These are phyloP conservation scores for Caryocar brasiliense DNA, from an alignment of 441 rosid genomes.

Conservation along the genomic window DNA sequence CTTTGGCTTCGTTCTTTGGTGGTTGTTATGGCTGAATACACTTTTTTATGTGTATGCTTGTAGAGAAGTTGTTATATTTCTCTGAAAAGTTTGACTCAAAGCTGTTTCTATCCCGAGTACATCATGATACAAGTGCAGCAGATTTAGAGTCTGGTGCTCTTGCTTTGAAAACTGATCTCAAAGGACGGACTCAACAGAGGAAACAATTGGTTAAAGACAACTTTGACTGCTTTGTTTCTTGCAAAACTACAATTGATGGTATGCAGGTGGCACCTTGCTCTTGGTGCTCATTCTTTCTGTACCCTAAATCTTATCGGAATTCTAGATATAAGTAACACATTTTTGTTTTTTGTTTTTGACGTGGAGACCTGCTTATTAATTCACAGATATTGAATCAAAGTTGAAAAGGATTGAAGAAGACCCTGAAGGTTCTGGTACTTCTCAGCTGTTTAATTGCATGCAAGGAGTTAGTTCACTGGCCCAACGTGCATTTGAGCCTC, in stretches of 20 bases:
- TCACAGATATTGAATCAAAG: conserved; percentile 85
- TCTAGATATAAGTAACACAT: neutral
- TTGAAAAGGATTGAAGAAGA: conserved; percentile 88
- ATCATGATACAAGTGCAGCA: conserved; percentile 66
- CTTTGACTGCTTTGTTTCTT: conserved; percentile 97
- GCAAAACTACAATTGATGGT: conserved; percentile 99
- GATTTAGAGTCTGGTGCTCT: conserved; percentile 90
- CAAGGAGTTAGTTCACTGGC: conserved; percentile 78
- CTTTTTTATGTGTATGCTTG: conserved; percentile 21
- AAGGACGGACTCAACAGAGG: conserved; percentile 85
- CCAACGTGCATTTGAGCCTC: conserved; percentile 78
- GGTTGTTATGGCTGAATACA: neutral
- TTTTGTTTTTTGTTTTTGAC: conserved; percentile 13
- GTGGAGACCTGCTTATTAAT: conserved; percentile 11
- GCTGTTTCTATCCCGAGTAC: conserved; percentile 83
- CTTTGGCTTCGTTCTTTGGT: no score
- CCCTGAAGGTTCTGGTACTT: conserved; percentile 95
- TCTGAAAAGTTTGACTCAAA: conserved; percentile 86
- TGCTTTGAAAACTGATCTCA: conserved; percentile 84
- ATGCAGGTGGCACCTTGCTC: conserved; percentile 18
- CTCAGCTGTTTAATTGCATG: conserved; percentile 73
- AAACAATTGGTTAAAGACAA: conserved; percentile 95
- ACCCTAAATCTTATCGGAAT: neutral
- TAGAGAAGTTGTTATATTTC: conserved; percentile 86
- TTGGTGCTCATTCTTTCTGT: conserved; percentile 1